phyloP scores from a whole-genome alignment of 176 grass and related monocot genomes.

The Themeda triandra region DNA sequence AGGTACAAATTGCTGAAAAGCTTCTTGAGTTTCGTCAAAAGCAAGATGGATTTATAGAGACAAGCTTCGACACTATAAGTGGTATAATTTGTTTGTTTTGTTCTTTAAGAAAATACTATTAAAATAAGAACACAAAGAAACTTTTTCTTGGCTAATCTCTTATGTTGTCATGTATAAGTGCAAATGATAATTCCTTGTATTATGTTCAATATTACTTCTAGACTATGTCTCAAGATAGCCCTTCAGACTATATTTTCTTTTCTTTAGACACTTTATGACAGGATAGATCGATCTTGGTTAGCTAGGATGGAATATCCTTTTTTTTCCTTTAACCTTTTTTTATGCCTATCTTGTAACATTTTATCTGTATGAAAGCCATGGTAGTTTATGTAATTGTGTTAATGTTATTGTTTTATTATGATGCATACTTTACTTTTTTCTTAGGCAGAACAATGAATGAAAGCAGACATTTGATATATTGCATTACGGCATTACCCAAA shows the following conservation, averaged over 20 bases:
- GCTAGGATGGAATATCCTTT: neutral
- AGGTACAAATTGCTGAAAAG: slow-evolving; percentile 80
- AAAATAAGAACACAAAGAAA: neutral
- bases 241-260: neutral
- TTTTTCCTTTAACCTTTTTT: neutral
- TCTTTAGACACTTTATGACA: neutral
- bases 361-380: neutral
- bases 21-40: slow-evolving; percentile 92
- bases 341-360: neutral
- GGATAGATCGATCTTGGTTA: neutral
- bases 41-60: slow-evolving; percentile 85
- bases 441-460: neutral
- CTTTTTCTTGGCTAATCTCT: neutral
- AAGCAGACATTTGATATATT: neutral
- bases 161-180: neutral
- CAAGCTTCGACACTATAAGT: slow-evolving; percentile 97
- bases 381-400: neutral
- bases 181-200: neutral
- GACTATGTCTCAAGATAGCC: neutral
- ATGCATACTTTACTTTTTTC: neutral
- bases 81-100: slow-evolving; percentile 49
- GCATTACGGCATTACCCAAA: neutral
- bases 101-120: neutral
- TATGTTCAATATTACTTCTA: neutral
- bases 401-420: neutral